A percentile compares a stretch with the other conserved stretches of the same genome.
Evolutionary conservation across 1,284 basidiomycete genomes (phyloP).

Genomic region (Malassezia arunalokei): DNA sequence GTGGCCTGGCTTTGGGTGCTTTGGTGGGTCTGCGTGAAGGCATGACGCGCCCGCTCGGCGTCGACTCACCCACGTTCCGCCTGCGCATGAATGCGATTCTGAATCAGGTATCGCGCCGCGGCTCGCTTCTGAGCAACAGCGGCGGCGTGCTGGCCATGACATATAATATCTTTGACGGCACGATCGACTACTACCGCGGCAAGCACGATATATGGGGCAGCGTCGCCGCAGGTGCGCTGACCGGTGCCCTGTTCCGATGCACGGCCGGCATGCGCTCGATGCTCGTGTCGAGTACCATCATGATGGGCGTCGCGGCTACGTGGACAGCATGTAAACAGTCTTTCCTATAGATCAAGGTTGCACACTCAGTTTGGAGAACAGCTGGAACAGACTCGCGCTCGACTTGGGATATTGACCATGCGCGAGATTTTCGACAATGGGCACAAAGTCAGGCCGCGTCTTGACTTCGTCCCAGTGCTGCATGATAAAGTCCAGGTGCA

Average conservation of each 20-base stretch:
- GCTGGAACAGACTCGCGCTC: conserved; percentile 25
- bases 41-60: conserved; percentile 63
- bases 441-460: conserved; percentile 27
- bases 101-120: conserved; percentile 89
- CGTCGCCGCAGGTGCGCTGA: conserved; percentile 79
- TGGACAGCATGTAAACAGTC: conserved; percentile 75
- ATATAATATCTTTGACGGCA: conserved; percentile 92
- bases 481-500: conserved; percentile 26
- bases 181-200: conserved; percentile 74
- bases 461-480: conserved; percentile 30
- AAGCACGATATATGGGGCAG: conserved; percentile 83
- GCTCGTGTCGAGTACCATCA: conserved; percentile 71
- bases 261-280: conserved; percentile 86
- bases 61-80: conserved; percentile 50
- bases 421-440: conserved; percentile 22
- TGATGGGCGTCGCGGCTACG: conserved; percentile 72
- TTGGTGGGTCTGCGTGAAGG: conserved; percentile 93
- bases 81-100: conserved; percentile 91
- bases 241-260: conserved; percentile 82
- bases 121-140: conserved; percentile 95
- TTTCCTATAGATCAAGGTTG: conserved; percentile 3
- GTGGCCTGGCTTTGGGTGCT: conserved; percentile 86
- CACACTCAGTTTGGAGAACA: conserved; percentile 26
- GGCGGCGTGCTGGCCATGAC: conserved; percentile 89
- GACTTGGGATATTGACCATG: conserved; percentile 24